Evolutionary conservation across 495 filamentous ascomycete genomes (phyloP).

Genomic region (Aspergillus wentii): DNA sequence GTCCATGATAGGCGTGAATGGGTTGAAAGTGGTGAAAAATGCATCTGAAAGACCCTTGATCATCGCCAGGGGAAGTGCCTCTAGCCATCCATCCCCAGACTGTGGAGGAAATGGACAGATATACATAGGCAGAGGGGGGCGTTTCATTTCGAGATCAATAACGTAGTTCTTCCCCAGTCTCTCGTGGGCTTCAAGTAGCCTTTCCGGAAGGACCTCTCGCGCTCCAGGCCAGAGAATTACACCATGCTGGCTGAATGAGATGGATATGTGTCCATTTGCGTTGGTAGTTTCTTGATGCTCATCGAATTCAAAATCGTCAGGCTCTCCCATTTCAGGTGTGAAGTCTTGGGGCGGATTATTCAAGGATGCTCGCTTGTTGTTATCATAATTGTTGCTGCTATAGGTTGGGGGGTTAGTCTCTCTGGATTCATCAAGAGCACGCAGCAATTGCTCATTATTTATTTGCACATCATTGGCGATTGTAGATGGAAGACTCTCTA

Average conservation of each 20-base stretch:
- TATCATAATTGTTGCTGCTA: constrained; percentile 9
- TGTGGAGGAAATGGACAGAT: constrained; percentile 34
- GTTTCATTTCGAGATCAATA: constrained; percentile 37
- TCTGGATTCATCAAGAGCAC: constrained; percentile 9
- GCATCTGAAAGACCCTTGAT: constrained; percentile 40
- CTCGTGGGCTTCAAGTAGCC: constrained; percentile 32
- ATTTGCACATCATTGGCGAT: constrained; percentile 32
- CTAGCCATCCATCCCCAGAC: constrained; percentile 36
- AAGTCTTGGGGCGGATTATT: constrained; percentile 16
- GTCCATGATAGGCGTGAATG: constrained; percentile 45
- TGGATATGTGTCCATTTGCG: constrained; percentile 31
- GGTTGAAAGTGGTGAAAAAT: constrained; percentile 41
- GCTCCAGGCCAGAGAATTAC: constrained; percentile 45
- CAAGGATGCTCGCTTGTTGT: constrained; percentile 4
- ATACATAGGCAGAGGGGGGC: constrained; percentile 37
- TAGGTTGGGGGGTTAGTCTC: constrained; percentile 8
- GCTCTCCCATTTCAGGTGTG: constrained; percentile 23
- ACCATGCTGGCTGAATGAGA: constrained; percentile 46
- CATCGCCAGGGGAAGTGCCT: constrained; percentile 34
- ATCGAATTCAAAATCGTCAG: constrained; percentile 34
- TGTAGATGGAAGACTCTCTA: constrained; percentile 35
- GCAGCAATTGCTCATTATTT: constrained; percentile 20
- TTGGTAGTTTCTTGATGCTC: constrained; percentile 24
- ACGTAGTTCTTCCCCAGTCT: constrained; percentile 42
- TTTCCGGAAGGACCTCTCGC: constrained; percentile 27